Percentiles rank a stretch among this genome's conserved stretches.
These are phyloP conservation scores for Mycosphaerelloides madeirae DNA, from an alignment of 2,329 filamentous ascomycete genomes.

Conservation along the genomic window DNA sequence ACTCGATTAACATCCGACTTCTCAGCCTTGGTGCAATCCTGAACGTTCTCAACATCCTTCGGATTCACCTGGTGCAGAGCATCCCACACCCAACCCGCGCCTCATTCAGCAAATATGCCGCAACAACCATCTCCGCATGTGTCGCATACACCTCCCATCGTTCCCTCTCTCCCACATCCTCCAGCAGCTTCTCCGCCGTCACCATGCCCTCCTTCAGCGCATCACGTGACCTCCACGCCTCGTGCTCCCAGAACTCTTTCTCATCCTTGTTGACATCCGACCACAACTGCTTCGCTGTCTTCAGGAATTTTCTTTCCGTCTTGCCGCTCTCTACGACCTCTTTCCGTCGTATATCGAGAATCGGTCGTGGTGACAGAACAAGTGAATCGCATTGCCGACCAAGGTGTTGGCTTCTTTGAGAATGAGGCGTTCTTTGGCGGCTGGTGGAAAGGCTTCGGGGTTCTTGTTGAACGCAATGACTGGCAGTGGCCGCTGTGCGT, in stretches of 20 bases:
- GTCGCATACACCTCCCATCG: constrained; percentile 10
- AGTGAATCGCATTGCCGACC: constrained; percentile 12
- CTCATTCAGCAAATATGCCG: constrained; percentile 10
- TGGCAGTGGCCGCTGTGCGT: no score
- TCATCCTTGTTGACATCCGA: constrained; percentile 2
- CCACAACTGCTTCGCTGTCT: constrained; percentile 16
- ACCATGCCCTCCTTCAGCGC: constrained; percentile 8
- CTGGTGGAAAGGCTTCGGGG: constrained; percentile 6
- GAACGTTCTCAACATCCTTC: not conserved
- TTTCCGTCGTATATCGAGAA: constrained; percentile 9
- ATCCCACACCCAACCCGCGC: not conserved
- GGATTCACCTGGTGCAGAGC: not conserved
- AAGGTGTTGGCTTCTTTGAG: constrained; percentile 9
- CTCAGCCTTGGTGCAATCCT: not conserved
- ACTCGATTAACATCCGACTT: not conserved
- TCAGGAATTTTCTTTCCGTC: constrained; percentile 10
- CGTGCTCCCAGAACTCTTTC: constrained; percentile 16
- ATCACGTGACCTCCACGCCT: constrained; percentile 6
- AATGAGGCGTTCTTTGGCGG: constrained; percentile 11
- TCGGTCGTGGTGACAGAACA: constrained; percentile 17
- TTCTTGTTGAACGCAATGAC: no score
- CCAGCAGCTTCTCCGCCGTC: constrained; percentile 7
- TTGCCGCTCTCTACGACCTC: constrained; percentile 2
- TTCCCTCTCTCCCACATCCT: constrained; percentile 12
- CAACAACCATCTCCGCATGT: constrained; percentile 16